phyloP scores from a whole-genome alignment of 2,329 filamentous ascomycete species.

The Trichoderma cornu-damae region DNA sequence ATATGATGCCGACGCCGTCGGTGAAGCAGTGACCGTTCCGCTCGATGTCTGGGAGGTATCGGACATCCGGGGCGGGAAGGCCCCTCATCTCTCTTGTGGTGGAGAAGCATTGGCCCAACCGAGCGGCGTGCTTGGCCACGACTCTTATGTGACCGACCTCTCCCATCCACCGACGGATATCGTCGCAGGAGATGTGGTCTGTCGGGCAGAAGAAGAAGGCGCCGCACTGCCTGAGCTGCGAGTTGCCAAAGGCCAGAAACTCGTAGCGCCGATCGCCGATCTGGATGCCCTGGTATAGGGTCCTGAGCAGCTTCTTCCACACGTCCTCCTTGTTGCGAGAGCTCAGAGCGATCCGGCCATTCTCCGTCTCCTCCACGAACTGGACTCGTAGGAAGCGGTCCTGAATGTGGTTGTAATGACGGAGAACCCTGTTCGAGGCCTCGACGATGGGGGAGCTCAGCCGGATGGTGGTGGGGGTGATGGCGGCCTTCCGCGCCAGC shows the following conservation, averaged over 20 bases:
- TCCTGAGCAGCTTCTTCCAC: slow-evolving; percentile 67
- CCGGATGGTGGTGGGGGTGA: slow-evolving; percentile 81
- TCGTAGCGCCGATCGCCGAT: slow-evolving; percentile 79
- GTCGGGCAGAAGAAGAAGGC: slow-evolving; percentile 87
- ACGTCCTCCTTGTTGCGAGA: slow-evolving; percentile 60
- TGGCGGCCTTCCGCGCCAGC: slow-evolving; percentile 66
- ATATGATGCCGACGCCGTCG: slow-evolving; percentile 94
- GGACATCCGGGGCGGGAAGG: slow-evolving; percentile 53
- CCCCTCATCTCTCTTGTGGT: slow-evolving; percentile 73
- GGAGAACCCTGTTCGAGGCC: slow-evolving; percentile 79
- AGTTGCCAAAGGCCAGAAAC: slow-evolving; percentile 92
- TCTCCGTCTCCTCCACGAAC: slow-evolving; percentile 73
- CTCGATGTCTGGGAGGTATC: slow-evolving; percentile 65
- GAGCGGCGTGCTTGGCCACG: slow-evolving; percentile 84
- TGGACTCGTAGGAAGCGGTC: slow-evolving; percentile 86
- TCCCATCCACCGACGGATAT: slow-evolving; percentile 84
- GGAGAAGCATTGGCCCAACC: slow-evolving; percentile 92
- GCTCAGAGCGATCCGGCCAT: slow-evolving; percentile 52
- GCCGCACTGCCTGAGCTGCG: slow-evolving; percentile 85
- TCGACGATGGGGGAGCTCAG: slow-evolving; percentile 75
- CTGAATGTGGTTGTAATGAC: slow-evolving; percentile 60
- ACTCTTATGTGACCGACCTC: slow-evolving; percentile 73
- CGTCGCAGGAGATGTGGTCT: slow-evolving; percentile 59
- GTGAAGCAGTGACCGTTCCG: slow-evolving; percentile 70
- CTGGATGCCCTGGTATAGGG: slow-evolving; percentile 70